These are phyloP conservation scores for Cryphonectria radicalis DNA, from an alignment of 2,329 filamentous ascomycete species.

Conservation along the genomic window DNA sequence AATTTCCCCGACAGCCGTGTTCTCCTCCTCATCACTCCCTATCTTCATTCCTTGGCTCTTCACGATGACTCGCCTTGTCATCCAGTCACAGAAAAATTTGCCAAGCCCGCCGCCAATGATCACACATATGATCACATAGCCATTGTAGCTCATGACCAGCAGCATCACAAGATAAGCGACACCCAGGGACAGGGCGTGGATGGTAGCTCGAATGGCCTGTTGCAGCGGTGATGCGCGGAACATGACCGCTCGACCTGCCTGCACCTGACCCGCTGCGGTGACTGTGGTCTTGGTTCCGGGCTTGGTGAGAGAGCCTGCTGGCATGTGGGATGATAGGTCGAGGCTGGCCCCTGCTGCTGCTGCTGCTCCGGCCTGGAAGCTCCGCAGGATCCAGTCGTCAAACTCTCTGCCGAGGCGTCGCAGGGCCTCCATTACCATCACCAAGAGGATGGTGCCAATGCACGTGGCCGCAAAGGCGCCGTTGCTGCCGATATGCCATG, in stretches of 20 bases:
- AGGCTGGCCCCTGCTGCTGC: slow-evolving; percentile 38
- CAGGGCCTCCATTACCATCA: slow-evolving; percentile 45
- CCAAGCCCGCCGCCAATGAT: slow-evolving; percentile 54
- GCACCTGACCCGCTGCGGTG: slow-evolving; percentile 12
- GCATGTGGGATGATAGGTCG: neutral
- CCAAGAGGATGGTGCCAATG: slow-evolving; percentile 48
- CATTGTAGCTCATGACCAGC: slow-evolving; percentile 52
- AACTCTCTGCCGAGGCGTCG: slow-evolving; percentile 48
- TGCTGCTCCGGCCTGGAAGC: slow-evolving; percentile 43
- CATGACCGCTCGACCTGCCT: slow-evolving; percentile 4
- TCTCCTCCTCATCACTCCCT: slow-evolving; percentile 32
- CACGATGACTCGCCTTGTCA: slow-evolving; percentile 48
- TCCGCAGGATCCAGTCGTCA: slow-evolving; percentile 45
- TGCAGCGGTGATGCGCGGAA: slow-evolving; percentile 47
- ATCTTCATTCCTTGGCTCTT: slow-evolving; percentile 31
- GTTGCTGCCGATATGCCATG: slow-evolving; percentile 46
- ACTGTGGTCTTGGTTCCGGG: slow-evolving; percentile 27
- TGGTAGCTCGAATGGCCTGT: slow-evolving; percentile 44
- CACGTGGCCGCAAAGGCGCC: slow-evolving; percentile 49
- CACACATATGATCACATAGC: slow-evolving; percentile 50
- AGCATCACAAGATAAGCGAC: slow-evolving; percentile 51
- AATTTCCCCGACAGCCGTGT: slow-evolving; percentile 37
- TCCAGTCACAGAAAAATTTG: slow-evolving; percentile 60
- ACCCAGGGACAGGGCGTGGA: slow-evolving; percentile 47
- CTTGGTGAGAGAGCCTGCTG: slow-evolving; percentile 18